These are phyloP conservation scores for Neonectria faginata DNA, from an alignment of 2,329 filamentous ascomycete genomes.

Conservation along the genomic window DNA sequence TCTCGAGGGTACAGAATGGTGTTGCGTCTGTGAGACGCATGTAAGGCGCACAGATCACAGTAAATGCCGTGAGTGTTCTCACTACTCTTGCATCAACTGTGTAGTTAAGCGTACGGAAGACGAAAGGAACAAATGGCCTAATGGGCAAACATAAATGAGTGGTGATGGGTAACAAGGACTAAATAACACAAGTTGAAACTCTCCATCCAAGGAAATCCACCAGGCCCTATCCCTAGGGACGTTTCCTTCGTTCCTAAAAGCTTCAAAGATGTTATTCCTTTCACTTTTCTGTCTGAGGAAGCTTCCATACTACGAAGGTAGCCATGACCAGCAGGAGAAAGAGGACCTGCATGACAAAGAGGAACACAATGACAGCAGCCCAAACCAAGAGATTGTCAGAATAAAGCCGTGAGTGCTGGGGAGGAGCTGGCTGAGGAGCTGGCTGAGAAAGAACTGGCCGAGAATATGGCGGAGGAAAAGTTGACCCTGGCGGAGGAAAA, in stretches of 20 bases:
- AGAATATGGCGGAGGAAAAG: too few relatives aligned
- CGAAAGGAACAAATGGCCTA: too few relatives aligned
- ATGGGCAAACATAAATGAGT: background rate
- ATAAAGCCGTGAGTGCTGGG: background rate
- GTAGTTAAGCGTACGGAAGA: too few relatives aligned
- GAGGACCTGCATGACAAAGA: background rate
- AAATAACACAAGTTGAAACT: background rate
- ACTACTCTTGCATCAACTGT: too few relatives aligned
- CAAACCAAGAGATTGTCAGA: background rate
- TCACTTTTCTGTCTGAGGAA: background rate
- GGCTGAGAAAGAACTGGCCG: too few relatives aligned
- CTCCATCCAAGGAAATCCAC: background rate
- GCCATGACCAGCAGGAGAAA: background rate
- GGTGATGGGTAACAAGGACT: background rate
- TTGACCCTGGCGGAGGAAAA: background rate
- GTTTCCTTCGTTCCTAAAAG: background rate
- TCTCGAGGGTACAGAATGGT: too few relatives aligned
- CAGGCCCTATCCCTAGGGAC: too few relatives aligned
- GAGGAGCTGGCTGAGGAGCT: background rate
- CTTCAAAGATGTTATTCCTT: background rate
- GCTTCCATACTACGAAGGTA: too few relatives aligned
- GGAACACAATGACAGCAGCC: background rate
- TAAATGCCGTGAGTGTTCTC: too few relatives aligned
- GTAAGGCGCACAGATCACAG: too few relatives aligned
- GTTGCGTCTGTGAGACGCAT: too few relatives aligned